Evolutionary conservation across 2,329 filamentous ascomycete species (phyloP).

Genomic region (Fusarium sp.): DNA sequence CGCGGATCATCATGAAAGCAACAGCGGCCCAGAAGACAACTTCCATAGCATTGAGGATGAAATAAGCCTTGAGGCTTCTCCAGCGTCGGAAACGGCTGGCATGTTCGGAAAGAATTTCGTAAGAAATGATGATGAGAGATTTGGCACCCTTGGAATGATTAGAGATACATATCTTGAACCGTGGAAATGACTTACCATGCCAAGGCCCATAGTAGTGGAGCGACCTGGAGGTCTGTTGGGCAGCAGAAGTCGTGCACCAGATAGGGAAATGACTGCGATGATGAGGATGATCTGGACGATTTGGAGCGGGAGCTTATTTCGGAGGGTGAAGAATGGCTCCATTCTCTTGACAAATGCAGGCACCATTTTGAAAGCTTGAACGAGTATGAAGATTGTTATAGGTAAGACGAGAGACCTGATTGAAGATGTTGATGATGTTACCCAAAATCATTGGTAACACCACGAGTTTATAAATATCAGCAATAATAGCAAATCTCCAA

Average conservation of each 20-base stretch:
- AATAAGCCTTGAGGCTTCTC: slow-evolving; percentile 5
- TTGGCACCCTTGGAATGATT: no score
- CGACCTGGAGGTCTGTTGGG: slow-evolving; percentile 26
- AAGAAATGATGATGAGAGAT: slow-evolving; percentile 1
- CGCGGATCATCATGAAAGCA: slow-evolving; percentile 2
- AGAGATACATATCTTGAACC: no score
- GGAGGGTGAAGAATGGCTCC: neutral
- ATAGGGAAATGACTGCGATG: slow-evolving; percentile 21
- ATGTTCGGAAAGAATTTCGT: slow-evolving; percentile 5
- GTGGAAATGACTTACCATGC: slow-evolving; percentile 27
- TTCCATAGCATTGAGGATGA: slow-evolving; percentile 3
- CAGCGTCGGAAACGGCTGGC: neutral
- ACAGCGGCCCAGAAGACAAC: slow-evolving; percentile 5
- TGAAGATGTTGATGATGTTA: neutral
- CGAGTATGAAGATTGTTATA: no score
- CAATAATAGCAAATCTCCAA: neutral
- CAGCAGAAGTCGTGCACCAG: slow-evolving; percentile 25
- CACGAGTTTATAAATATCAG: neutral
- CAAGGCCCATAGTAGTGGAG: slow-evolving; percentile 32
- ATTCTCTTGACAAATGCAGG: neutral
- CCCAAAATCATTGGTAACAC: neutral
- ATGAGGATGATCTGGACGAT: slow-evolving; percentile 3
- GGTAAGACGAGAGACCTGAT: neutral
- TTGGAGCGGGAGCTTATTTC: slow-evolving; percentile 2
- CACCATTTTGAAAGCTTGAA: neutral